Evolutionary conservation across 164 flowering plant species (phyloP), one percentile per base, ranked within the genome.

Genomic region (Cinnamomum chago): DNA sequence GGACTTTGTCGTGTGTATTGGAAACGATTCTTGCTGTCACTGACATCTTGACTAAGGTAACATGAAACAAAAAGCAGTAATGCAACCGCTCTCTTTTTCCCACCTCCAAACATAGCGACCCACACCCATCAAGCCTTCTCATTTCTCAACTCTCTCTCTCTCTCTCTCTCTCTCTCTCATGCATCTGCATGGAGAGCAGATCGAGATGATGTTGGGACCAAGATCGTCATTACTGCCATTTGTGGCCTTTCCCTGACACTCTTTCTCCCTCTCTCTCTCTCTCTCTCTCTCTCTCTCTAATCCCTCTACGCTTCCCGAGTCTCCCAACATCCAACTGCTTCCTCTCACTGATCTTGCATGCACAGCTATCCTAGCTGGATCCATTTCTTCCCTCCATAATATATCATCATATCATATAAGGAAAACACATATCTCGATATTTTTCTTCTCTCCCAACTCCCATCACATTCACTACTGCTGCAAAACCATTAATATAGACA

Each of bases 51-150:
- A 40, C 47, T 40, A 1, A 1, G 10, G 10, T 9, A 7, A 9
- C 47, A 40, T 9, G 47, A 40, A 40, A 40, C 47, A 40, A 40
- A 50, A 79, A 82, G 74, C 67, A 72, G 89, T 27, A 83, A 81
- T 69, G 78, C 89, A 87, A 86, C 90, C 67, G 80, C 86, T 84
- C 80, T 65, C 91, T 89, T 89, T 90, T 11, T 5, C 13, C 6
- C 68, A 18, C 23, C 22, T 58, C 65, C 35, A 6, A 18, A 67
- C 62, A 67, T 52, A 79, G 75, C 86, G 78, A 74, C 70, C 81
- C 85, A 76, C 70, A 13, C 72, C 18, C 2, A 40, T 67, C 62
- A 67, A 47, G 47, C 73, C 58, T 66, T 66, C 47, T 28, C 35
- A 2, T 27, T 2, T 66, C 50, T 30, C 40, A 12, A 30, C 28